Conservation (phyloP, 305 asterid species). For the Euphrasia arctica region DNA sequence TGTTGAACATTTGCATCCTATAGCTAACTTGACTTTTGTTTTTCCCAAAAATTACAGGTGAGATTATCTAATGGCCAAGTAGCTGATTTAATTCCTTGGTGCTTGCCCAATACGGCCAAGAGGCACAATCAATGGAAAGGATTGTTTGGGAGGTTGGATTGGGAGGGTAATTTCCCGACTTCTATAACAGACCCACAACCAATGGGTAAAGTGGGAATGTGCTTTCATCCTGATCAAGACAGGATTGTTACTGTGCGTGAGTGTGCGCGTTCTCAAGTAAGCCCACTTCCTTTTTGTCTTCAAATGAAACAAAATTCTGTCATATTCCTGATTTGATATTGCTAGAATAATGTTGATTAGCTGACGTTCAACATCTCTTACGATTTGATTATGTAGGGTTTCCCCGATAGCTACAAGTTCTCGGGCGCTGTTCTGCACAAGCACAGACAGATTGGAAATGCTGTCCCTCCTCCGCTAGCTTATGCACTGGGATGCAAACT, state of each 20-base stretch:
- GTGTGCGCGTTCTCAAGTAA: slow-evolving; percentile 82
- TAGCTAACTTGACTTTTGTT: slow-evolving; percentile 10
- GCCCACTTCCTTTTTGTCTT: slow-evolving; percentile 8
- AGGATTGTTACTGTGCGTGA: slow-evolving; percentile 74
- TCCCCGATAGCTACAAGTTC: slow-evolving; percentile 59
- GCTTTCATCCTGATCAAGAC: slow-evolving; percentile 79
- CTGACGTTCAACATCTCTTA: neutral
- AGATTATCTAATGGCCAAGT: slow-evolving; percentile 50
- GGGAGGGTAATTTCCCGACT: slow-evolving; percentile 77
- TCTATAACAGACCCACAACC: slow-evolving; percentile 72
- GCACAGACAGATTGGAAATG: slow-evolving; percentile 73
- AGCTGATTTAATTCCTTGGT: slow-evolving; percentile 59
- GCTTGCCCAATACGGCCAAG: slow-evolving; percentile 62
- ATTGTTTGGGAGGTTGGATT: slow-evolving; percentile 62
- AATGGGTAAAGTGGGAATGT: slow-evolving; percentile 74
- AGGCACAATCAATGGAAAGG: slow-evolving; percentile 86
- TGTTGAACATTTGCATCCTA: slow-evolving; percentile 16
- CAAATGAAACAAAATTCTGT: no score
- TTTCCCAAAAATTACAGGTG: slow-evolving; percentile 32
- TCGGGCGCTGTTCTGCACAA: slow-evolving; percentile 48
- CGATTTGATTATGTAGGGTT: slow-evolving; percentile 44
- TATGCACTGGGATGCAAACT: slow-evolving; percentile 65
- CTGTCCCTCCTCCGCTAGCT: slow-evolving; percentile 80
- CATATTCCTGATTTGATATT: neutral
- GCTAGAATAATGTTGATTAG: neutral